Percentiles rank a stretch among this genome's conserved stretches.
phyloP scores from a whole-genome alignment of 1,284 basidiomycete genomes.

The Leccinum subrobustum region DNA sequence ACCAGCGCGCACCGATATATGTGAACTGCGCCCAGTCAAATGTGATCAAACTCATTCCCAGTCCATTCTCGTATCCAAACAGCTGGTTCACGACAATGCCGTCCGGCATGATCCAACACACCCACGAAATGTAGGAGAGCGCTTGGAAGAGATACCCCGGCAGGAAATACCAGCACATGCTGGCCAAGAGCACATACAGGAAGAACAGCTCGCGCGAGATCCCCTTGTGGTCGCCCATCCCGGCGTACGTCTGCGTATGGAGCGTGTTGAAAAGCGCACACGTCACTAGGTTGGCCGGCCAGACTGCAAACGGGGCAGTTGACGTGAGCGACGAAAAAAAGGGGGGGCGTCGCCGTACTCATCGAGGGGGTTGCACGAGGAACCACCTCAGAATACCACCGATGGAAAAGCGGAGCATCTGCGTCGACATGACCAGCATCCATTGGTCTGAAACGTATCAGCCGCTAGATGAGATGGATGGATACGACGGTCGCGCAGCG shows the following conservation, averaged over 20 bases:
- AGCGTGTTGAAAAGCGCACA: constrained; percentile 83
- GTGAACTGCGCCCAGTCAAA: too few species aligned
- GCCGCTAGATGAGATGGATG: constrained; percentile 31
- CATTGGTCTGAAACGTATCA: constrained; percentile 52
- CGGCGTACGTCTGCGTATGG: constrained; percentile 60
- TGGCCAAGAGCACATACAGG: constrained; percentile 52
- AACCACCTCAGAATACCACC: constrained; percentile 77
- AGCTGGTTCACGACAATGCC: too few species aligned
- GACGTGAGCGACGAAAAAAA: not conserved
- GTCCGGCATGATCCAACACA: too few species aligned
- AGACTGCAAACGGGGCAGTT: constrained; percentile 47
- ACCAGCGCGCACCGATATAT: too few species aligned
- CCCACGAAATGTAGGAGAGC: constrained; percentile 34
- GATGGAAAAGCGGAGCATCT: constrained; percentile 84
- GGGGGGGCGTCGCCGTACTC: constrained; percentile 40
- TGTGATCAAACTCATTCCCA: too few species aligned
- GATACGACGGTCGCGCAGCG: not conserved
- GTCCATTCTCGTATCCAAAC: too few species aligned
- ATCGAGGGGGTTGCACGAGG: constrained; percentile 84
- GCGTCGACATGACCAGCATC: constrained; percentile 82
- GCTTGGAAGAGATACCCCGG: constrained; percentile 75
- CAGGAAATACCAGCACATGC: constrained; percentile 59
- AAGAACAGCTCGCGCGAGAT: constrained; percentile 81
- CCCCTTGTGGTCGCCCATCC: constrained; percentile 60
- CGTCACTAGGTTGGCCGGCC: constrained; percentile 82